Base-by-base conservation (phyloP, 805 yeast genomes). In the Wickerhamiella slavikovae region DNA sequence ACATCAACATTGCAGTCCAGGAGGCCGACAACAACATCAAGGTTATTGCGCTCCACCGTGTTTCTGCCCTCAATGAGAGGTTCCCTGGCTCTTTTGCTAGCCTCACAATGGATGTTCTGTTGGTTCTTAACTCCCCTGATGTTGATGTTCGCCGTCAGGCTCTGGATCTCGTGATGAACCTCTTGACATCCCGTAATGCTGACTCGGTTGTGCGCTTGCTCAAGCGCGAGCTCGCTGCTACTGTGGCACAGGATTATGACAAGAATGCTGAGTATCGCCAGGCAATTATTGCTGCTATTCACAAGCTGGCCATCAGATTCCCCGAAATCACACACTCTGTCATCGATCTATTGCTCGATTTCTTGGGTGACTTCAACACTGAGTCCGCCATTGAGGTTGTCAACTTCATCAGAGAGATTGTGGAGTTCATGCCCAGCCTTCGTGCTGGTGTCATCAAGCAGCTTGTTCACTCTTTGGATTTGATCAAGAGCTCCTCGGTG, bases 21-120 rank as follows among this genome's bases (percentile, higher is more conserved):
- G 96, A 82, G 49, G 64, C 93, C n/a, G 96, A 89, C 53, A 83
- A 78, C 57, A 89, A 83, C 47, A 83, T 85, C 43, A 91, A 91
- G 54, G 65, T 89, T 39, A 83, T 85, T 45, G 89, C 92, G 14
- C 62, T 89, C 46, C 89, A 80, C 47, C 69, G 91, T 51, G 71
- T 89, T 35, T 67, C 66, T 42, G 80, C 74, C 31, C 66, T 89
- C 30, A 74, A 78, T 45, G 57, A 58, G 37, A 64, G 63, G 37
- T 68, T 72, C 47, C 85, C 89, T 15, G 94, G 94, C 30, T 61
- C 77, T 28, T 62, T 85, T 40, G 83, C 78, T 47, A 91, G 77
- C 33, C 62, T 77, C 37, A 70, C 79, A 17, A 62, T 89, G 54
- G 96, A 89, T 42, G 70, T 91, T 30, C 62, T 89, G 48, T 68